Evolutionary conservation across 257 asterid species (phyloP).

Genomic region (Parsonsia alboflavescens): DNA sequence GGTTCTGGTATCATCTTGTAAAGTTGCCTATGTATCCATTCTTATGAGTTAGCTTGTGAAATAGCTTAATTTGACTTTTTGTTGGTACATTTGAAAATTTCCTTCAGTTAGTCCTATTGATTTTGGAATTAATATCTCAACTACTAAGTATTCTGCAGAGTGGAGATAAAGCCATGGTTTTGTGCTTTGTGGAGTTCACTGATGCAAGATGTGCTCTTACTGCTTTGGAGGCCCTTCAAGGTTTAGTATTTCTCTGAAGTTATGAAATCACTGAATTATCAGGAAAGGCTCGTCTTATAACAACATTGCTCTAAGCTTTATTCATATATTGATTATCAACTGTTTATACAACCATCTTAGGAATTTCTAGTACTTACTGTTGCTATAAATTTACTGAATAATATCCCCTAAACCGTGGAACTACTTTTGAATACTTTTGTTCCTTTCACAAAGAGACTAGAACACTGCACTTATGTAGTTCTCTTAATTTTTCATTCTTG

Average conservation of each 20-base stretch:
- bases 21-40: background rate
- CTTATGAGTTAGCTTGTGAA: background rate
- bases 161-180: conserved; percentile 69
- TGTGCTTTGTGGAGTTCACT: conserved; percentile 74
- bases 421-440: background rate
- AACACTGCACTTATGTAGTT: background rate
- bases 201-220: conserved; percentile 67
- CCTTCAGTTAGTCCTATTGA: conserved; percentile 2
- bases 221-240: conserved; percentile 82
- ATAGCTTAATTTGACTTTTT: background rate
- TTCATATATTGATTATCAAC: background rate
- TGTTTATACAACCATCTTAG: background rate
- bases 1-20: background rate
- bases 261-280: background rate
- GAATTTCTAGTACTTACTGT: background rate
- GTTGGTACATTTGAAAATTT: background rate
- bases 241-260: conserved; percentile 22
- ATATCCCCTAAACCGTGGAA: background rate
- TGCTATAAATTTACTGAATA: background rate
- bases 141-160: conserved; percentile 34
- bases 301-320: background rate
- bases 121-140: conserved; percentile 1
- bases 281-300: background rate
- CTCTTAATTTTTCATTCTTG: background rate
- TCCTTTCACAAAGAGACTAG: background rate